A percentile compares a stretch with the other conserved stretches of the same genome.
phyloP scores from a whole-genome alignment of 2,329 filamentous ascomycete genomes.

The Coleophoma cylindrospora region DNA sequence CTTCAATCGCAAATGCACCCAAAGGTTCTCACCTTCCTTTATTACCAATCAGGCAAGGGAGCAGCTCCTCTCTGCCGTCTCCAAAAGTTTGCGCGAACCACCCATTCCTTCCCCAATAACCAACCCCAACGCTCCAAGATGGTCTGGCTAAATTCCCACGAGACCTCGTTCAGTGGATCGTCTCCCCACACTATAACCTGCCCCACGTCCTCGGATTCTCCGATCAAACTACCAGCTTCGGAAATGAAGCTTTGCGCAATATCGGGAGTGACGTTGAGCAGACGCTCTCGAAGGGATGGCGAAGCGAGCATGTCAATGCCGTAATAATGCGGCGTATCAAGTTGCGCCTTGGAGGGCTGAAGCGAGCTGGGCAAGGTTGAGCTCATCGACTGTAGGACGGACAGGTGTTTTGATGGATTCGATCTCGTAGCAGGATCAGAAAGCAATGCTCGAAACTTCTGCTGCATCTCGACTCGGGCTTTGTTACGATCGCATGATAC shows the following conservation, averaged over 20 bases:
- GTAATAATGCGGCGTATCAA: conserved; percentile 33
- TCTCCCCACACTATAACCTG: conserved; percentile 38
- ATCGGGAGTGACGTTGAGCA: conserved; percentile 29
- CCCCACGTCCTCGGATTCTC: conserved; percentile 29
- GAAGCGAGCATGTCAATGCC: conserved; percentile 37
- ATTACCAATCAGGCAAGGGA: conserved; percentile 28
- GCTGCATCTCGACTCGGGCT: conserved; percentile 27
- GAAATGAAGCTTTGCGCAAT: conserved; percentile 31
- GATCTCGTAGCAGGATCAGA: conserved; percentile 26
- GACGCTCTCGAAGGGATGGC: conserved; percentile 30
- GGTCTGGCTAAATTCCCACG: conserved; percentile 35
- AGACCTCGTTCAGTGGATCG: conserved; percentile 33
- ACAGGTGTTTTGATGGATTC: conserved; percentile 29
- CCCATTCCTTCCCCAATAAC: conserved; percentile 32
- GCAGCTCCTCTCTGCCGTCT: conserved; percentile 30
- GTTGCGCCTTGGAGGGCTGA: conserved; percentile 32
- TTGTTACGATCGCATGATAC: conserved; percentile 28
- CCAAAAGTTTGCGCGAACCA: conserved; percentile 35
- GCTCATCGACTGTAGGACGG: conserved; percentile 21
- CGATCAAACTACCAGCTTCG: conserved; percentile 30
- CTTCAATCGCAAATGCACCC: background rate
- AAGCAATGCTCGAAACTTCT: conserved; percentile 30
- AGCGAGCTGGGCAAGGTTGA: conserved; percentile 27
- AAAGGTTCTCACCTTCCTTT: background rate
- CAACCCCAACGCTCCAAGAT: conserved; percentile 35